Base-by-base conservation (phyloP, 2,329 filamentous ascomycete genomes). In the Hypoxylon sp. region DNA sequence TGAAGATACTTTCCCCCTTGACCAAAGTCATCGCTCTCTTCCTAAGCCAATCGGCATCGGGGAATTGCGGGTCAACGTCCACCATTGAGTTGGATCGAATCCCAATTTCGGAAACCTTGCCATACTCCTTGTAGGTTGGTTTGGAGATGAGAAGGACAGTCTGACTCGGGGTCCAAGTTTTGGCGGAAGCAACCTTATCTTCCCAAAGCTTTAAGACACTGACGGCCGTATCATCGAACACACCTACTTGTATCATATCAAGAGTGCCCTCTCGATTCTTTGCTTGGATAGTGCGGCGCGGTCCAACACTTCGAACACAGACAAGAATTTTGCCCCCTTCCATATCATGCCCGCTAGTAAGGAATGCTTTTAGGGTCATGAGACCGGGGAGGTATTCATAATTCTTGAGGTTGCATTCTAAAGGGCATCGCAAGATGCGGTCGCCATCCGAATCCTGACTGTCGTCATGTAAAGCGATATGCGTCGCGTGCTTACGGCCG, bases 151-250 rank as follows among this genome's bases (percentile, higher is more conserved):
- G 76, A 0, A 87, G 73, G 4, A 85, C 72, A 0, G 84, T 86
- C 20, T 79, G 70, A 34, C 80, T 82, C 2, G 84, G 79, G 4
- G 72, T 62, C 80, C 85, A 86, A 1, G 71, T 56, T 5, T 77
- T 74, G 1, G 80, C 78, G 0, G 81, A 83, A 30, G 74, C 70
- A 52, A 82, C 79, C 47, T 83, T 75, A n/a, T 81, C 78, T 34
- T 80, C 81, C 81, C 85, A 89, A 4, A 88, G 75, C 15, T 81
- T 85, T n/a, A 89, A 74, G 1, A 78, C 76, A 4, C 81, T 81
- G 62, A 82, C 80, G 1, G 80, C 80, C 0, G 85, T 88, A 68
- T 88, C 81, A 71, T 89, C 87, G 68, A 87, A 86, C 8, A 89
- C 74, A 4, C 78, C 75, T 3, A 89, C 73, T 47, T 84, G 83